These are phyloP conservation scores for Closterium sp. DNA, from an alignment of 139 green algal genomes.

Conservation along the genomic window DNA sequence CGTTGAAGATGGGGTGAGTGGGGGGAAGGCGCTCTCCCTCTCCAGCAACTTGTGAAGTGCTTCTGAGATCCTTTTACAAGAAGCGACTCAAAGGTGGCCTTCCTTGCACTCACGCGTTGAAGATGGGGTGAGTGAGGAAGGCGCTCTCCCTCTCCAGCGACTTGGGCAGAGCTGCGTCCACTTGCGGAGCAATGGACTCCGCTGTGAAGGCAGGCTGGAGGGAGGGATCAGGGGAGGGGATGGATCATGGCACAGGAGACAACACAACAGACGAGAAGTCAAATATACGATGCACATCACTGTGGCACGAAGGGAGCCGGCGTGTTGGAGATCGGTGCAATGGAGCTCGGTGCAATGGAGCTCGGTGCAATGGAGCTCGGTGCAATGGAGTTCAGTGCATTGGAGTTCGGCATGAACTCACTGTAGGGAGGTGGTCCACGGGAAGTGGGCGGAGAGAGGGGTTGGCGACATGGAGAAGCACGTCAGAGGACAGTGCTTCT, in stretches of 20 bases:
- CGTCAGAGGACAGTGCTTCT: background rate
- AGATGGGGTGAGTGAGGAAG: conserved; percentile 70
- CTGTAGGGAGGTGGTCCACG: background rate
- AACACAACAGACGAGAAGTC: background rate
- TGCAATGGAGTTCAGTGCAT: background rate
- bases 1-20: conserved; percentile 59
- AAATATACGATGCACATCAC: background rate
- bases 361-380: background rate
- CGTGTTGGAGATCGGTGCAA: no score
- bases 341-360: background rate
- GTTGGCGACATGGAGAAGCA: background rate
- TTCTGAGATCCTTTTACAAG: no score
- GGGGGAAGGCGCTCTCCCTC: conserved; percentile 75
- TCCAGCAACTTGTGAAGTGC: conserved; percentile 54
- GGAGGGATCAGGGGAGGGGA: background rate
- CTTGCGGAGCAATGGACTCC: conserved; percentile 66
- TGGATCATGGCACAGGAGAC: background rate
- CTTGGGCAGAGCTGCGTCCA: conserved; percentile 46
- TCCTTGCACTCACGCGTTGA: conserved; percentile 53
- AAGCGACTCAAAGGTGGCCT: background rate
- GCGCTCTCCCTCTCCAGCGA: conserved; percentile 62
- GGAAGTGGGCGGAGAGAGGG: background rate
- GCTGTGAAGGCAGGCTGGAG: conserved; percentile 69
- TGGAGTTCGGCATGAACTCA: background rate
- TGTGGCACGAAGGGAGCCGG: no score